Conservation (phyloP, 768 basidiomycete genomes). For the Xerocomus spinulosus region DNA sequence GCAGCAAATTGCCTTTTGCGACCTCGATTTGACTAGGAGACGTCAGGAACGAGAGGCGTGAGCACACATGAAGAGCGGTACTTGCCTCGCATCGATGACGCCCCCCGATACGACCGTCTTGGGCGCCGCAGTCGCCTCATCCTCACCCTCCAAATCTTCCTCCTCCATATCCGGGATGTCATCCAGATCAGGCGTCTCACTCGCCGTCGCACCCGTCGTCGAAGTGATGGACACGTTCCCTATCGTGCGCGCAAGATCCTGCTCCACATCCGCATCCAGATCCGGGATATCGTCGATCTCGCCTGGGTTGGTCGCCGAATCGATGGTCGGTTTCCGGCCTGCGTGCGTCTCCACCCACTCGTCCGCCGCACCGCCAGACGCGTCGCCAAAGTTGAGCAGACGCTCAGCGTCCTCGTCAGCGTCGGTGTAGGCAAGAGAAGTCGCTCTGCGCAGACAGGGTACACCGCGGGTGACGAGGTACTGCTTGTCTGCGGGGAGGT, state of each 20-base stretch:
- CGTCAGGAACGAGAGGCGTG: not conserved
- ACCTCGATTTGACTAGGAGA: slow-evolving; percentile 52
- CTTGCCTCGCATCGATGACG: slow-evolving; percentile 50
- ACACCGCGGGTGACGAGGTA: slow-evolving; percentile 95
- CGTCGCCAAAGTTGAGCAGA: slow-evolving; percentile 75
- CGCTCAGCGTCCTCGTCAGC: slow-evolving; percentile 96
- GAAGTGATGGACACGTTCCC: slow-evolving; percentile 42
- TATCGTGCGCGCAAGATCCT: slow-evolving; percentile 42
- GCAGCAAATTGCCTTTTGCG: slow-evolving; percentile 78
- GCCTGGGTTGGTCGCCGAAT: slow-evolving; percentile 55
- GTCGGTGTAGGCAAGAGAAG: slow-evolving; percentile 88
- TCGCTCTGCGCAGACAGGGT: slow-evolving; percentile 93
- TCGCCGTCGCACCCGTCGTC: slow-evolving; percentile 30
- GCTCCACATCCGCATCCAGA: slow-evolving; percentile 67
- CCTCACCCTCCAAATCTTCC: slow-evolving; percentile 81
- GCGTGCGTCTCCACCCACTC: slow-evolving; percentile 99
- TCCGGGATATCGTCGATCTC: slow-evolving; percentile 86
- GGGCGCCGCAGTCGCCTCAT: slow-evolving; percentile 76
- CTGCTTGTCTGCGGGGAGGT: slow-evolving; percentile 93
- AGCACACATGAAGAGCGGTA: not conserved
- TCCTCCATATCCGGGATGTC: slow-evolving; percentile 99
- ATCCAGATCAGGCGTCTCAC: slow-evolving; percentile 86
- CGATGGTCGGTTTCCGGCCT: slow-evolving; percentile 53
- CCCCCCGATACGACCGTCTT: slow-evolving; percentile 34
- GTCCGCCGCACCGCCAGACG: slow-evolving; percentile 56